Base-by-base conservation (phyloP, 441 rosid species). In the Gossypium aridum region DNA sequence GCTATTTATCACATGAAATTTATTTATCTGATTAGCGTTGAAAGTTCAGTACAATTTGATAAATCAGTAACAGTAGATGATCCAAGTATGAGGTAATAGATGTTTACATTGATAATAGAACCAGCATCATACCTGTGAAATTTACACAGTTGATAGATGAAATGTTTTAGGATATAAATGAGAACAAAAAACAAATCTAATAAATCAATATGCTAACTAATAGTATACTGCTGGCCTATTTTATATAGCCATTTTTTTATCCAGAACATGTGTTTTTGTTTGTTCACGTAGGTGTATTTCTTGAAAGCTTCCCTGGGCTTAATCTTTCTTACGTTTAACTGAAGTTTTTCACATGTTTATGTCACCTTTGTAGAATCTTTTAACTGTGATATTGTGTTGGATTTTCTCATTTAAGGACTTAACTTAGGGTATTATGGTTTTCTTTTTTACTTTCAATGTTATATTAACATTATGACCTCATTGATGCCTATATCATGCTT, bases 161-260 rank as follows among this genome's bases (percentile, higher is more conserved):
- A 60, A 69, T 75, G 78, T 19, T n/a, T 59, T 56, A 5, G 16
- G 10, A 39, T 61, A 67, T 19, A 23, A 63, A 70, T 63, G 57
- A 16, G 7, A 70, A 70, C 37, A 28, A 20, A 39, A 23, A 67
- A 17, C 14, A 49, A 68, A 67, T 43, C 26, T 54, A 39, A 65
- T 73, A 49, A 47, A 39, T 55, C 6, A 55, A 22, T 68, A 66
- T 26, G 5, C 13, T 3, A 74, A 28, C 45, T 55, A 22, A 19
- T 39, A 23, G 22, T 43, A 12, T 8, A 43, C 19, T 56, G 49
- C 57, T 67, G 31, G 34, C 63, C 16, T 43, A 67, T 25, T 75
- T 19, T 2, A 26, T 39, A 25, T 59, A 43, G 60, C 23, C 59
- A n/a, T 19, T 12, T 6, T 17, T 45, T 59, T 2, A 20, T 45